These are phyloP conservation scores for Babesia gibsoni DNA, from an alignment of 169 alveolate genomes.

Conservation along the genomic window DNA sequence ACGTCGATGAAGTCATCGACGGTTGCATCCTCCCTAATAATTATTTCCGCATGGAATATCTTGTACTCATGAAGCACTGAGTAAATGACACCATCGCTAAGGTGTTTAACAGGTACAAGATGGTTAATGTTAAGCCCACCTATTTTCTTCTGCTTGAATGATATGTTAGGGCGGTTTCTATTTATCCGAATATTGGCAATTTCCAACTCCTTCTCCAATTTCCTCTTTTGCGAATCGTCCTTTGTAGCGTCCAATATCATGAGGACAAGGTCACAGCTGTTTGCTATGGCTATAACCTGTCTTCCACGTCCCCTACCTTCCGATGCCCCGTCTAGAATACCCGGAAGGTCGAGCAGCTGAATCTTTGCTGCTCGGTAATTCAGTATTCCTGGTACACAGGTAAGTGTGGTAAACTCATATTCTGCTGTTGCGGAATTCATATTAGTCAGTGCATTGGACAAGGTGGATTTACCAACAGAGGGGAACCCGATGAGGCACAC, in stretches of 20 bases:
- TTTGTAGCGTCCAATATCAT: slow-evolving; percentile 92
- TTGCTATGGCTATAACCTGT: slow-evolving; percentile 95
- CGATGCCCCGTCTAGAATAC: slow-evolving; percentile 91
- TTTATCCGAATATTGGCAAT: slow-evolving; percentile 95
- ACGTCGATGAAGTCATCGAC: slow-evolving; percentile 97
- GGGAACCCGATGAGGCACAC: slow-evolving; percentile 99
- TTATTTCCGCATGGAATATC: slow-evolving; percentile 90
- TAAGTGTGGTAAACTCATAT: slow-evolving; percentile 97
- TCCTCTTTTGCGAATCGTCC: slow-evolving; percentile 87
- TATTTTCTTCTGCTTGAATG: slow-evolving; percentile 61
- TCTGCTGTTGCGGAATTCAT: slow-evolving; percentile 95
- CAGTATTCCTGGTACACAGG: slow-evolving; percentile 94
- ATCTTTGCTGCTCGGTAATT: slow-evolving; percentile 90
- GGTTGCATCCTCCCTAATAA: slow-evolving; percentile 89
- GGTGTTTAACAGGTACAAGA: slow-evolving; percentile 60
- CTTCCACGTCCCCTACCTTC: slow-evolving; percentile 97
- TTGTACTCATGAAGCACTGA: slow-evolving; percentile 87
- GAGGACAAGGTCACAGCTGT: slow-evolving; percentile 89
- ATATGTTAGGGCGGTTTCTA: slow-evolving; percentile 87
- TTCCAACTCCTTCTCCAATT: slow-evolving; percentile 91
- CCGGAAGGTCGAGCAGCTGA: slow-evolving; percentile 94
- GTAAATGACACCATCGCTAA: slow-evolving; percentile 66
- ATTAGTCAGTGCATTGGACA: slow-evolving; percentile 91
- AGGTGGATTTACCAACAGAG: slow-evolving; percentile 96
- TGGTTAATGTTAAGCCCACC: slow-evolving; percentile 75